phyloP scores from a whole-genome alignment of 345 rosid species.

The Hibiscus mutabilis region DNA sequence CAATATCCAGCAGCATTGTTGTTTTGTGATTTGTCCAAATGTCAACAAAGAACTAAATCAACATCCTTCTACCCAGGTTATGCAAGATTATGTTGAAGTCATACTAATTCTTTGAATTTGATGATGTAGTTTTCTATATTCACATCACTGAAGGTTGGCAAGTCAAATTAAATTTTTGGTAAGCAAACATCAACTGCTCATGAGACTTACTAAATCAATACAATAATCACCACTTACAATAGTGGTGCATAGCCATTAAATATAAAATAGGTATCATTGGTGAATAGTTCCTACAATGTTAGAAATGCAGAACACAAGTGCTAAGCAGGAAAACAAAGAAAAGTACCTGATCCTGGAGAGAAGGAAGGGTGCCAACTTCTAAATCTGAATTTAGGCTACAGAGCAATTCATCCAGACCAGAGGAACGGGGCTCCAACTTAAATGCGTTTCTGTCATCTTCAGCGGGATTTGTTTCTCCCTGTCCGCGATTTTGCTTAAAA shows the following conservation, averaged over 20 bases:
- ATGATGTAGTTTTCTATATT: neutral
- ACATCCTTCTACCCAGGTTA: neutral
- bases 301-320: conserved; percentile 6
- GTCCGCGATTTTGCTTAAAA: conserved; percentile 61
- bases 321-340: conserved; percentile 10
- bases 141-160: neutral
- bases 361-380: conserved; percentile 57
- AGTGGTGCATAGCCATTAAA: neutral
- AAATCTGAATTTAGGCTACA: conserved; percentile 31
- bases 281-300: conserved; percentile 1
- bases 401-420: conserved; percentile 38
- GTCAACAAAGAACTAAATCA: neutral
- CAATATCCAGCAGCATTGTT: neutral
- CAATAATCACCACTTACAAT: neutral
- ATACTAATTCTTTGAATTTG: neutral
- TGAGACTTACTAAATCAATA: neutral
- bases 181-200: neutral
- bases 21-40: neutral
- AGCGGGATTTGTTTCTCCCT: conserved; percentile 31
- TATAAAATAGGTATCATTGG: conserved; percentile 6
- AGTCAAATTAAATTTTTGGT: conserved; percentile 7
- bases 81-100: neutral
- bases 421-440: conserved; percentile 21
- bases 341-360: conserved; percentile 84
- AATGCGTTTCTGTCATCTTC: conserved; percentile 26